Conservation (phyloP, 768 basidiomycete species). For the Termitomyces sp. region DNA sequence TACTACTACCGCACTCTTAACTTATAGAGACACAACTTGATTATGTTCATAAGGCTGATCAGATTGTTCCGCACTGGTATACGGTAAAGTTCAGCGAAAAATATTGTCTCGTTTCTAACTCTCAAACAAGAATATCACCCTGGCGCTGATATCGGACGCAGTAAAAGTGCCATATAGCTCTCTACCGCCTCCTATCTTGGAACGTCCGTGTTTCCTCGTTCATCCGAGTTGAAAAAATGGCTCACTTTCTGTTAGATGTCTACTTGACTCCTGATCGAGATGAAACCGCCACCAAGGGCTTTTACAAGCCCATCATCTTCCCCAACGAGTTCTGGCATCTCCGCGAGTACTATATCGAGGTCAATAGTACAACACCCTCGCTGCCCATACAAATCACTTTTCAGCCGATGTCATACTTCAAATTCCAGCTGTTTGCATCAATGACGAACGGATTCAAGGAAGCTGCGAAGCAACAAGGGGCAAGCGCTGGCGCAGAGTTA, state of each 20-base stretch:
- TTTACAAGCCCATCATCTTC: slow-evolving; percentile 86
- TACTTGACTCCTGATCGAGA: slow-evolving; percentile 61
- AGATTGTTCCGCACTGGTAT: slow-evolving; percentile 85
- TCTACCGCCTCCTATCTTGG: slow-evolving; percentile 55
- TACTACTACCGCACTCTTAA: neutral
- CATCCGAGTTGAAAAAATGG: neutral
- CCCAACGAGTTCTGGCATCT: slow-evolving; percentile 96
- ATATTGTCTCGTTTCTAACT: neutral
- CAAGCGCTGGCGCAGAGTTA: slow-evolving; percentile 62
- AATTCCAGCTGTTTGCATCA: slow-evolving; percentile 83
- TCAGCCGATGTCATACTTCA: slow-evolving; percentile 81
- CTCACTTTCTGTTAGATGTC: slow-evolving; percentile 48
- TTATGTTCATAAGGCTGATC: slow-evolving; percentile 35
- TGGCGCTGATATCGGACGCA: slow-evolving; percentile 81
- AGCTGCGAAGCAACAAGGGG: slow-evolving; percentile 73
- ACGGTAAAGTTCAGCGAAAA: slow-evolving; percentile 38
- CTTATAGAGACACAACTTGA: neutral
- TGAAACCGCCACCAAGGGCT: slow-evolving; percentile 58
- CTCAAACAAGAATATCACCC: slow-evolving; percentile 70
- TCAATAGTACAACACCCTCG: slow-evolving; percentile 78
- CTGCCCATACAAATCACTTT: slow-evolving; percentile 82
- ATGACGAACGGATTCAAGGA: slow-evolving; percentile 88
- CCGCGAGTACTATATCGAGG: slow-evolving; percentile 74
- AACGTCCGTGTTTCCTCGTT: slow-evolving; percentile 47
- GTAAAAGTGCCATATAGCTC: slow-evolving; percentile 46